Conservation (phyloP, 768 basidiomycete species). For the Ramaria sp. region DNA sequence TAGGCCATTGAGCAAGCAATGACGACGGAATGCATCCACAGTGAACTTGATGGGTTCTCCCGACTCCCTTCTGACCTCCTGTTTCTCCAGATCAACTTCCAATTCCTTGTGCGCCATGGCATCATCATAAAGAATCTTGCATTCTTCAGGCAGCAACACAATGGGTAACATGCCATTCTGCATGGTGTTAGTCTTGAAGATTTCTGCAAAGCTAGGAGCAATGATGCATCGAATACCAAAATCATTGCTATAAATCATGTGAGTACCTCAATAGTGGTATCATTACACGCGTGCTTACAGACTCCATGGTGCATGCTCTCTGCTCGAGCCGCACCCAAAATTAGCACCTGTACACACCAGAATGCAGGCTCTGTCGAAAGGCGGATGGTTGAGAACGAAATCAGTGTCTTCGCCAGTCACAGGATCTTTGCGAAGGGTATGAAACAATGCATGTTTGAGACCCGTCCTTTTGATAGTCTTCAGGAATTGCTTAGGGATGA, state of each 20-base stretch:
- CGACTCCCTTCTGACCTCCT: conserved; percentile 50
- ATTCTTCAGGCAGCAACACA: conserved; percentile 55
- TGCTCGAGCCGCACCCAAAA: conserved; percentile 85
- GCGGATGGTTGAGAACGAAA: conserved; percentile 74
- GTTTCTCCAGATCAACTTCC: conserved; percentile 76
- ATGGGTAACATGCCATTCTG: conserved; percentile 91
- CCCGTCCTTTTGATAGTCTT: conserved; percentile 89
- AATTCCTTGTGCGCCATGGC: conserved; percentile 66
- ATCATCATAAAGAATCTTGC: conserved; percentile 63
- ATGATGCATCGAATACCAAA: conserved; percentile 86
- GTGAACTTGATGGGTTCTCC: conserved; percentile 64
- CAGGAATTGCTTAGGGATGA: conserved; percentile 90
- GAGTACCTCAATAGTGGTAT: conserved; percentile 5
- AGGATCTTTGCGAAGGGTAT: conserved; percentile 65
- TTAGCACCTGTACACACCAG: conserved; percentile 79
- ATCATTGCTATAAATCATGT: conserved; percentile 44
- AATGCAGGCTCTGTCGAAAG: conserved; percentile 66
- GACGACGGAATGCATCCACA: conserved; percentile 83
- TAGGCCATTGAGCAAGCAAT: conserved; percentile 89
- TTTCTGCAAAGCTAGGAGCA: conserved; percentile 84
- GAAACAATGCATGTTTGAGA: conserved; percentile 74
- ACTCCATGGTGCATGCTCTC: conserved; percentile 87
- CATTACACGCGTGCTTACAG: conserved; percentile 37
- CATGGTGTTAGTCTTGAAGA: conserved; percentile 83
- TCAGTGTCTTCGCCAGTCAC: conserved; percentile 72